These are phyloP conservation scores for Entomortierella beljakovae DNA, from an alignment of 192 early-diverging fungal genomes.

Conservation along the genomic window DNA sequence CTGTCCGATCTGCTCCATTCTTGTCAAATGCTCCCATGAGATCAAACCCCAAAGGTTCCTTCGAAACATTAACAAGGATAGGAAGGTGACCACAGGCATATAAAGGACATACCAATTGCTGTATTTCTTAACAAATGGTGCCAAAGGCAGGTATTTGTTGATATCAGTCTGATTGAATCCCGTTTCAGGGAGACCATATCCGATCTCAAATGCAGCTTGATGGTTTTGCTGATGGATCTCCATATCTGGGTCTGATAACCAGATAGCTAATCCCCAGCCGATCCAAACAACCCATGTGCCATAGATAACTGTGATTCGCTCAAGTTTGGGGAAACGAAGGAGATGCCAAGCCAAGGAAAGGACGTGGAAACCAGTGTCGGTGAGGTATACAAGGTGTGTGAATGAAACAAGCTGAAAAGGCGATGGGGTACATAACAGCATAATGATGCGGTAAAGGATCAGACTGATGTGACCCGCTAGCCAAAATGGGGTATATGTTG, in stretches of 20 bases:
- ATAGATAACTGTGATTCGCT: slow-evolving; percentile 65
- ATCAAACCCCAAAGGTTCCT: slow-evolving; percentile 67
- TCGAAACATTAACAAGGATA: slow-evolving; percentile 58
- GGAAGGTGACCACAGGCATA: slow-evolving; percentile 58
- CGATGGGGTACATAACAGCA: slow-evolving; percentile 42
- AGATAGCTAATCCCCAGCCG: slow-evolving; percentile 62
- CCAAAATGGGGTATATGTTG: slow-evolving; percentile 56
- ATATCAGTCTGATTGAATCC: not conserved
- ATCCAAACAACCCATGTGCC: slow-evolving; percentile 69
- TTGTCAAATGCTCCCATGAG: slow-evolving; percentile 62
- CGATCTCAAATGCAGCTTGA: slow-evolving; percentile 39
- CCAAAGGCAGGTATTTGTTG: slow-evolving; percentile 35
- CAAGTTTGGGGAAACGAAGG: slow-evolving; percentile 54
- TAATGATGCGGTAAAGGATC: slow-evolving; percentile 53
- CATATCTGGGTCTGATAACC: slow-evolving; percentile 54
- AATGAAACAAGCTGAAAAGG: slow-evolving; percentile 53
- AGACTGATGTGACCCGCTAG: slow-evolving; percentile 45
- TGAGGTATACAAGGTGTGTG: slow-evolving; percentile 58
- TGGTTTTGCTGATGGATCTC: slow-evolving; percentile 50
- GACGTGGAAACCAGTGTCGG: slow-evolving; percentile 59
- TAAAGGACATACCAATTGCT: slow-evolving; percentile 56
- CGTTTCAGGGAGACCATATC: not conserved
- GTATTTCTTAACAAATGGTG: slow-evolving; percentile 58
- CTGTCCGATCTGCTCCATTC: slow-evolving; percentile 57
- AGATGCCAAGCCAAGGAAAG: slow-evolving; percentile 58